Base-by-base conservation (phyloP, 2,329 filamentous ascomycete species). In the Exophiala sp. region DNA sequence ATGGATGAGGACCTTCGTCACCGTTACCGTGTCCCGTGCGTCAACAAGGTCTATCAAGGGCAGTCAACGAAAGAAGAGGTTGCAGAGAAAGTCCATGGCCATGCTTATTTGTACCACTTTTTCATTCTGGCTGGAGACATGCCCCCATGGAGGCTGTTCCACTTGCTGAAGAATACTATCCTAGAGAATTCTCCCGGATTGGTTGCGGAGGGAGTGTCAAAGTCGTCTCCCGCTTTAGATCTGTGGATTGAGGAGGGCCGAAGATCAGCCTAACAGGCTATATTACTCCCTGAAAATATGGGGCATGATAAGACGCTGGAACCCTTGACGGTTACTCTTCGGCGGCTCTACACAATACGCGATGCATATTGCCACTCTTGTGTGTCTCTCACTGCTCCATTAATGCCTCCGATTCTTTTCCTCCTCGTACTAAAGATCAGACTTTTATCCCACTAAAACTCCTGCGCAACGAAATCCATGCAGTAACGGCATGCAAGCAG, bases 181-280 rank as follows among this genome's bases (percentile, higher is more conserved):
- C 24, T 29, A 29, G 24, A 8, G 24, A 29, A 33, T 55, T 48
- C 34, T 50, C 35, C 55, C 55, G 52, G 44, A 58, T 55, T 58
- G 55, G 55, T 55, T 38, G 41, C 52, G 55, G 54, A 57, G 50
- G 36, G 41, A 21, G 32, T 18, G 35, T 33, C 24, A 5, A 29
- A 8, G 24, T 1, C 24, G 7, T 29, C 24, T 29, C 5, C 24
- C 24, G 24, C 24, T 29, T 8, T 29, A 8, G 24, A 29, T 29
- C 24, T 29, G 24, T 29, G 24, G 24, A 5, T 29, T 5, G 24
- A 29, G 24, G 7, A 18, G 16, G 5, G 24, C 57, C 57, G 57
- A 57, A 41, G 9, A 54, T 59, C 54, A 59, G 57, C 57, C 57
- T 59, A 54, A 57, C 47, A 54, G 50, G 47, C 47, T 48, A 36